Percentiles rank a stretch among this genome's conserved stretches.
Conservation (phyloP, 805 yeast species). For the Metschnikowia proteae region DNA sequence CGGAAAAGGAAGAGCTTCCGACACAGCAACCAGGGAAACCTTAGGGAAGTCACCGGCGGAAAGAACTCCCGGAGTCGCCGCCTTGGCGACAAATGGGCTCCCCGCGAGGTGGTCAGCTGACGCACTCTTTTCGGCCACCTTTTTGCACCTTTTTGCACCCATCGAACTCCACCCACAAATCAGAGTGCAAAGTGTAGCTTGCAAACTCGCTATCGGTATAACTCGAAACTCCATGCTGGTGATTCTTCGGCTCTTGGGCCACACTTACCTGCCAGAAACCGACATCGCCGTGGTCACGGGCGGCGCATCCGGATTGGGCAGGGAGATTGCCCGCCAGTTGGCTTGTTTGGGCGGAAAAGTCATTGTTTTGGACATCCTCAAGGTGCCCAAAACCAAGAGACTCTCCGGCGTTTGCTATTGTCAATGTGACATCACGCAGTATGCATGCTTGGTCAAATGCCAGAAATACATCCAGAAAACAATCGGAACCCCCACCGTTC, state of each 20-base stretch:
- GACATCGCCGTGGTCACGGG: slow-evolving; percentile 82
- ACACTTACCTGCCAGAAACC: slow-evolving; percentile 45
- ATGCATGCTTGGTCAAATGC: slow-evolving; percentile 39
- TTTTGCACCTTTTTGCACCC: not conserved
- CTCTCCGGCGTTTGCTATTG: slow-evolving; percentile 49
- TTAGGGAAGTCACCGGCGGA: too few relatives aligned
- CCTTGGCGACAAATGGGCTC: too few relatives aligned
- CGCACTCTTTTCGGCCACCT: too few relatives aligned
- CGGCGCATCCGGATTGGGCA: slow-evolving; percentile 78
- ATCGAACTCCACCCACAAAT: not conserved
- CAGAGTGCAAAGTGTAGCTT: too few relatives aligned
- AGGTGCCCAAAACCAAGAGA: slow-evolving; percentile 35
- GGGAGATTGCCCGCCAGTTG: slow-evolving; percentile 51
- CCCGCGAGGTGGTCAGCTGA: too few relatives aligned
- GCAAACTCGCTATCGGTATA: too few relatives aligned
- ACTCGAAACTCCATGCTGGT: not conserved
- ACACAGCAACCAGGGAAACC: too few relatives aligned
- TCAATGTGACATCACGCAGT: slow-evolving; percentile 65
- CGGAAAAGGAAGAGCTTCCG: too few relatives aligned
- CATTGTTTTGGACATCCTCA: slow-evolving; percentile 59
- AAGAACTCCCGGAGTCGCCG: too few relatives aligned
- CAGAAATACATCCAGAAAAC: slow-evolving; percentile 41
- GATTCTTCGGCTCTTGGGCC: slow-evolving; percentile 40
- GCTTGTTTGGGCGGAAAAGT: slow-evolving; percentile 45
- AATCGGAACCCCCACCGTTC: slow-evolving; percentile 58